Evolutionary conservation across 805 yeast genomes (phyloP).

Genomic region (Saturnispora hagleri): DNA sequence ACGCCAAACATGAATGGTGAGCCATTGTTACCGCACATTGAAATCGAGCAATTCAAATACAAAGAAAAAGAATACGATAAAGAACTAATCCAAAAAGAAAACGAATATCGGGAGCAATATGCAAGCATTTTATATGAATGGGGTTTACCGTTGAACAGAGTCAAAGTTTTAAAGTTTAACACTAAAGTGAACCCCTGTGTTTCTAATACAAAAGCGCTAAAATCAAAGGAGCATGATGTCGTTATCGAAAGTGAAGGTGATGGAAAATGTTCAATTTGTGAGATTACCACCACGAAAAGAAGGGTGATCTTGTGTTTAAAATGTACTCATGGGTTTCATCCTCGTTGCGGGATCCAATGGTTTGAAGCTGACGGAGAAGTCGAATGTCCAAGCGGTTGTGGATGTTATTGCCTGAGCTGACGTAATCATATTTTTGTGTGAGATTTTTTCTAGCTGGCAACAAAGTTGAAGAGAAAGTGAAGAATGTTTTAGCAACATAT

Average conservation of each 20-base stretch:
- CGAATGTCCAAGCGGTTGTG: constrained; percentile 83
- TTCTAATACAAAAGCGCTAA: constrained; percentile 34
- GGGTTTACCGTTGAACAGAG: constrained; percentile 76
- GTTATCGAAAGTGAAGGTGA: constrained; percentile 21
- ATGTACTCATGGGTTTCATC: constrained; percentile 76
- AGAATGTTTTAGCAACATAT: neutral
- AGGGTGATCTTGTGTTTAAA: constrained; percentile 56
- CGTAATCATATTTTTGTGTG: neutral
- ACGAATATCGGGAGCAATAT: constrained; percentile 51
- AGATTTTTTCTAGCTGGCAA: neutral
- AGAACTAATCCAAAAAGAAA: constrained; percentile 24
- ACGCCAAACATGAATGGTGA: neutral
- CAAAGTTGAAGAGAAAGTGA: neutral
- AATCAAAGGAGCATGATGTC: constrained; percentile 20
- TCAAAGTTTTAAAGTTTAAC: constrained; percentile 69
- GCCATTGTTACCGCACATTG: constrained; percentile 11
- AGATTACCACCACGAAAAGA: constrained; percentile 26
- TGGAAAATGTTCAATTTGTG: constrained; percentile 6
- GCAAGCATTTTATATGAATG: constrained; percentile 70
- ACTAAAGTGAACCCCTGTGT: constrained; percentile 16
- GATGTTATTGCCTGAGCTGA: constrained; percentile 47
- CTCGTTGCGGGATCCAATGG: constrained; percentile 75
- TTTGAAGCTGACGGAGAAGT: constrained; percentile 40
- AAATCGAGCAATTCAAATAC: constrained; percentile 32
- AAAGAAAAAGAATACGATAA: constrained; percentile 33